Evolutionary conservation across 768 basidiomycete species (phyloP), one percentile per base, ranked within the genome.

Genomic region (Floccularia luteovirens): DNA sequence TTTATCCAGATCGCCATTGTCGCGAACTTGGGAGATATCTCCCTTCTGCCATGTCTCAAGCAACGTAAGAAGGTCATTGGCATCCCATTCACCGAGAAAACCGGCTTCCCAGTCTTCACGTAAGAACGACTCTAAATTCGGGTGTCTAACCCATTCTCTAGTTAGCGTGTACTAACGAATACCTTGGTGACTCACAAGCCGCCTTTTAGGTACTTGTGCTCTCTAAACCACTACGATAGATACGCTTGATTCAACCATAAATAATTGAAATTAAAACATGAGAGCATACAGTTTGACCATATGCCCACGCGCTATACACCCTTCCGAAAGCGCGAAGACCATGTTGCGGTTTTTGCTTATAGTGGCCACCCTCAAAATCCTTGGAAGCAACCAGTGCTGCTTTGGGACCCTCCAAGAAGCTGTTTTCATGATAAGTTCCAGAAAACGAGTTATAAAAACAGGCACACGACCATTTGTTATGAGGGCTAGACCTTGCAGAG

Each of bases 391-490:
- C 40, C 33, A 79, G 57, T 2, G 78, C 74, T 11, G 73, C 63
- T 49, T 74, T 78, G 4, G 74, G 72, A 0, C 77, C 75, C 56
- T 80, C 77, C 16, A 79, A 52, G 57, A 77, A 77, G 50, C 76
- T 77, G 30, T 11, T n/a, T 38, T 10, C 2, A 14, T 4, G 17
- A n/a, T 7, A 28, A 24, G 27, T 28, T 5, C 14, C 11, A 19
- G 24, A 10, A 20, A 8, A 19, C 17, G 31, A 46, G 27, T 14
- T 10, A 8, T 24, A 17, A 35, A 17, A n/a, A 30, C 17, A 17
- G 17, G 34, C 14, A 14, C 31, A 28, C 21, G 6, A 74, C 75
- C 70, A 72, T 61, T 70, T 60, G 44, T 76, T 78, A 46, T 77
- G 74, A 6, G 63, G 66, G 50, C 70, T 74, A 10, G 75, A 75